Conservation (phyloP, 768 basidiomycete species). For the Gyrodon lividus region DNA sequence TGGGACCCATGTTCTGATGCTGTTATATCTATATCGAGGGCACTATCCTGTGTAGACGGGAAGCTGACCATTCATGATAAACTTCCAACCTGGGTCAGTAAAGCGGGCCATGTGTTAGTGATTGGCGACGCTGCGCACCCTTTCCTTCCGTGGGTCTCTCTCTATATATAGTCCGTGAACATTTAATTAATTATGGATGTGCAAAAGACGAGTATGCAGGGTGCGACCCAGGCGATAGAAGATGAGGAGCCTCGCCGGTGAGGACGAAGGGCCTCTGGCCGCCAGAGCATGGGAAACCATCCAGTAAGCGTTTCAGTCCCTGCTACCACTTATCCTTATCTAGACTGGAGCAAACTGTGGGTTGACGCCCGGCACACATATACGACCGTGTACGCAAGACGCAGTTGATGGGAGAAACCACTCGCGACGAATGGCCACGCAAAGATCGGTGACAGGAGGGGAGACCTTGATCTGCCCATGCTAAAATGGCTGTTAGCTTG, state of each 20-base stretch:
- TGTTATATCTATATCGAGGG: constrained; percentile 15
- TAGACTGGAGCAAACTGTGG: background rate
- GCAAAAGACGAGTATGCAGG: constrained; percentile 26
- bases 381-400: constrained; percentile 24
- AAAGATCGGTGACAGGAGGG: constrained; percentile 12
- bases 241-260: constrained; percentile 17
- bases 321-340: background rate
- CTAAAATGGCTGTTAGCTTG: constrained; percentile 31
- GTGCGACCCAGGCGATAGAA: constrained; percentile 30
- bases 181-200: background rate
- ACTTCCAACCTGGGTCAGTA: constrained; percentile 37
- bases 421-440: constrained; percentile 23
- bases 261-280: constrained; percentile 2
- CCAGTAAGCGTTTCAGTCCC: constrained; percentile 1
- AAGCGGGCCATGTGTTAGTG: constrained; percentile 19
- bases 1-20: constrained; percentile 28
- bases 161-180: background rate
- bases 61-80: constrained; percentile 38
- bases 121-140: constrained; percentile 33
- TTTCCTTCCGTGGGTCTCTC: constrained; percentile 30
- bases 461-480: constrained; percentile 17
- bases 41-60: constrained; percentile 37
- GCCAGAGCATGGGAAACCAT: constrained; percentile 15
- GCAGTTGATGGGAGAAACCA: constrained; percentile 26
- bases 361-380: constrained; percentile 2